Evolutionary conservation across 2,329 filamentous ascomycete genomes (phyloP), one percentile per base, ranked within the genome.

Genomic region (Xylaria digitata): DNA sequence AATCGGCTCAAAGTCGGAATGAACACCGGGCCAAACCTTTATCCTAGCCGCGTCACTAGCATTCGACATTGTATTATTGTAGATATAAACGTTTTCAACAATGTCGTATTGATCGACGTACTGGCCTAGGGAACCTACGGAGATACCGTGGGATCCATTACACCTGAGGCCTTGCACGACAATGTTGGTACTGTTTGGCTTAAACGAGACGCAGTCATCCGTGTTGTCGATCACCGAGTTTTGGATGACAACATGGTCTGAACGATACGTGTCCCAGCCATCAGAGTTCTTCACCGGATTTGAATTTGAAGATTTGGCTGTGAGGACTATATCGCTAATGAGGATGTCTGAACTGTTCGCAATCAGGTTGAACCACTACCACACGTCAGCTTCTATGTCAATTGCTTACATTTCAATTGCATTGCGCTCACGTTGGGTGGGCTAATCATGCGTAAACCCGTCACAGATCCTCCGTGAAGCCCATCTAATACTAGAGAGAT

Each of bases 141-240:
- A 89, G 70, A 92, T 92, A 45, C 90, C 90, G 73, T 92, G 90
- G 2, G 88, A 91, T 40, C 89, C 89, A 72, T 89, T 90, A 78
- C 90, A 92, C 66, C 82, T 79, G 3, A 92, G 79, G 68, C 89
- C 88, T 75, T 92, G 89, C 5, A 92, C 85, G 3, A 92, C 77
- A 7, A 92, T 86, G 69, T 91, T 85, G 49, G 89, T 92, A 72
- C 85, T 89, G 76, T 92, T 92, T 19, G 90, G 90, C 78, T 92
- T 92, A 83, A 92, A 92, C 0, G 89, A 89, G 13, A 92, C 88
- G 67, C 90, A 92, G 75, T 93, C 86, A 74, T 92, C 89, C 42
- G 87, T 87, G 71, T 91, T 91, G 75, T 86, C 82, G 69, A 89
- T 85, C 30, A 85, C 77, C 0, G 87, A 90, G 75, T 92, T 87